Evolutionary conservation across 768 basidiomycete genomes (phyloP), one percentile per base, ranked within the genome.

Genomic region (Dioszegia crocea): DNA sequence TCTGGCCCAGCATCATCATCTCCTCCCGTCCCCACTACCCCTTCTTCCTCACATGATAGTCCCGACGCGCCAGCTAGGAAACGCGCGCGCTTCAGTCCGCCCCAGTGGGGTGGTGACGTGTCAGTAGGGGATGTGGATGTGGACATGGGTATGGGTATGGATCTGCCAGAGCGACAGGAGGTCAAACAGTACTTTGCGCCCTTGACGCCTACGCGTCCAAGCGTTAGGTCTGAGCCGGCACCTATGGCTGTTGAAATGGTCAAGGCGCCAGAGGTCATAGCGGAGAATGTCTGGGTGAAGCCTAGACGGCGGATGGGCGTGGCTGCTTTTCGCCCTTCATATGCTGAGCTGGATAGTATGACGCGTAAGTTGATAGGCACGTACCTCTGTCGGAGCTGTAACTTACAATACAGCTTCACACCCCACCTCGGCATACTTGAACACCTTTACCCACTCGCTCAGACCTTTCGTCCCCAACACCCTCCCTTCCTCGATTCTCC

Each of bases 401-500:
- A 19, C 49, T 50, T 6, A 50, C 49, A 11, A 27, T 19, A 8
- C 31, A 61, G 60, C 48, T 8, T 5, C 19, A 2, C 16, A 26
- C 36, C 40, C 21, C 33, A 9, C 29, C 12, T n/a, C 44, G 14
- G 29, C 59, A 5, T 60, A 56, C 56, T 57, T 70, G 23, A 30
- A 57, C 33, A 66, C 63, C 21, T 48, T 70, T 12, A 63, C 64
- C 16, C 61, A 61, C 29, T 66, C 65, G 11, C 23, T 57, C n/a
- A 24, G 43, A 0, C 56, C 61, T 1, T 66, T 57, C 47, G 23
- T 65, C n/a, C 68, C 65, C 26, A 24, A 38, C 16, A 41, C 43
- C 5, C 63, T 62, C 0, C 71, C 68, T 16, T 68, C 71, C 4
- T 16, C 61, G 0, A 53, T 70, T n/a, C 60, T 64, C 38, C 44